Evolutionary conservation across 2,329 filamentous ascomycete species (phyloP), one percentile per base, ranked within the genome.

Genomic region (Trichothecium sympodiale): DNA sequence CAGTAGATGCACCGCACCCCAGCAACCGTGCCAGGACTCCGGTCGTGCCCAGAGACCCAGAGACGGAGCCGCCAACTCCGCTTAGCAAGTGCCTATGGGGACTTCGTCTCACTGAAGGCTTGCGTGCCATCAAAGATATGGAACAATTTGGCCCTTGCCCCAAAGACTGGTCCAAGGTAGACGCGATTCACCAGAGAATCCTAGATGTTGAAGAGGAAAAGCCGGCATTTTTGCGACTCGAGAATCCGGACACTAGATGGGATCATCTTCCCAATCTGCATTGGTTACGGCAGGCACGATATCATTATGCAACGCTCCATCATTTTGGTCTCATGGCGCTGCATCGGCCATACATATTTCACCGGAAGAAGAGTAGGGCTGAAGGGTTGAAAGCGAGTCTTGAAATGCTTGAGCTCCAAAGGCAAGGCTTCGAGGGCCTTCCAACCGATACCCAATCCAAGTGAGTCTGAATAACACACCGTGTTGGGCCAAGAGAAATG

Each of bases 331-430:
- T 72, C 33, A 72, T 79, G 57, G 72, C 71, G 4, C 57, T 80
- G 28, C 75, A 80, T 41, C 62, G 74, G 17, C 72, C 74, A 0
- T 79, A 77, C 46, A 67, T 79, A 15, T 78, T 79, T 43, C 73
- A 71, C 13, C 65, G 70, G 10, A 51, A 61, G 5, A 54, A 59
- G 26, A 75, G 69, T 45, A 60, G 74, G n/a, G 58, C 59, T 4
- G 68, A 71, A 42, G 73, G 73, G 2, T 60, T 79, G 4, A 61
- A 62, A 44, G 71, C 74, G 4, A 71, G 68, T 33, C 46, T 79
- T 4, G 59, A 60, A 3, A 71, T 76, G 55, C 59, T 80, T 3
- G 62, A 69, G 17, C 57, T 69, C 13, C 74, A 79, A 48, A 60
- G 64, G 40, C 48, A 56, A 26, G 60, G 69, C 33, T 69, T 74